phyloP scores from a whole-genome alignment of 2,329 filamentous ascomycete species.

The Trichoderma brevicompactum region DNA sequence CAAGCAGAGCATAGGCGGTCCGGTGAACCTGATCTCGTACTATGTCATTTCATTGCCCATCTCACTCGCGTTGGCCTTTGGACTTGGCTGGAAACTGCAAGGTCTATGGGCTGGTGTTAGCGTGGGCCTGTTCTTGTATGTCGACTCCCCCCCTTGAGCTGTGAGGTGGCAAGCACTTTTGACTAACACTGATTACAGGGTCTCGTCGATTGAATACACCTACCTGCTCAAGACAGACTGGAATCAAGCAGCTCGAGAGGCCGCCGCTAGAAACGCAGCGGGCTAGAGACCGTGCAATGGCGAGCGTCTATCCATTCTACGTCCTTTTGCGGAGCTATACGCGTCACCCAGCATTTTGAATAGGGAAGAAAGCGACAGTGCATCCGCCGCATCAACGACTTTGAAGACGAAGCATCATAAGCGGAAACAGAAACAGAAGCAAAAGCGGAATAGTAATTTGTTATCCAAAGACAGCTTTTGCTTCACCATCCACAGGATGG shows the following conservation, averaged over 20 bases:
- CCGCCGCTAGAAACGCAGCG: slow-evolving; percentile 55
- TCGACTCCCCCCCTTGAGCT: slow-evolving; percentile 30
- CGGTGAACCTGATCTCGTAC: slow-evolving; percentile 83
- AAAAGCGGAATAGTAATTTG: neutral
- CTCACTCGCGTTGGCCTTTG: slow-evolving; percentile 78
- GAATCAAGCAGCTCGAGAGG: slow-evolving; percentile 58
- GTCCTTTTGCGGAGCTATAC: neutral
- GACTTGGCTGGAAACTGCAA: slow-evolving; percentile 72
- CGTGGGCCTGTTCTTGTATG: slow-evolving; percentile 68
- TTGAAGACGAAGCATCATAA: neutral
- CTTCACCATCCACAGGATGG: neutral
- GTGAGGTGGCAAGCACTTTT: neutral
- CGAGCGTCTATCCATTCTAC: neutral
- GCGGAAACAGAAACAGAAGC: neutral
- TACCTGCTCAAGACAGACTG: slow-evolving; percentile 59
- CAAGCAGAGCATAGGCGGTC: slow-evolving; percentile 86
- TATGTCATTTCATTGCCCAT: slow-evolving; percentile 86
- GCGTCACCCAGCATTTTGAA: neutral
- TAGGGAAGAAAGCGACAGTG: neutral
- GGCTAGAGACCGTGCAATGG: slow-evolving; percentile 40
- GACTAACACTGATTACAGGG: slow-evolving; percentile 43
- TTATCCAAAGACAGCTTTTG: neutral
- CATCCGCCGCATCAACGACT: neutral
- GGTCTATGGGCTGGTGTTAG: slow-evolving; percentile 84
- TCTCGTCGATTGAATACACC: slow-evolving; percentile 57